These are phyloP conservation scores for Picochlorum sp. DNA, from an alignment of 139 green algal species.

Conservation along the genomic window DNA sequence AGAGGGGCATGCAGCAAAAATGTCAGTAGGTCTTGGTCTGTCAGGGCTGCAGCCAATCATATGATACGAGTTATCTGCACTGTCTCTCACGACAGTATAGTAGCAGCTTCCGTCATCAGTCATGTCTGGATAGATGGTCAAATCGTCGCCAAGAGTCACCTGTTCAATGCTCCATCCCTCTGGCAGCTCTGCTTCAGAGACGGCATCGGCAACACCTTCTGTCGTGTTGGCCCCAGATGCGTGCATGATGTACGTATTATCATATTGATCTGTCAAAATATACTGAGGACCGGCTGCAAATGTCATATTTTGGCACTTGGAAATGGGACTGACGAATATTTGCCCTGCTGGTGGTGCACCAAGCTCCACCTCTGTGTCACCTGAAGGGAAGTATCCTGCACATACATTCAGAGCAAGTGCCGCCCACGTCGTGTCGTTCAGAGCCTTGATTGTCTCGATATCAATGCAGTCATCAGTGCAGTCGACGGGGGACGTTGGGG, in stretches of 20 bases:
- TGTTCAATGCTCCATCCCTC: slow-evolving; percentile 8
- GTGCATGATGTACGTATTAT: slow-evolving; percentile 15
- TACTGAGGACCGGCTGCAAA: neutral
- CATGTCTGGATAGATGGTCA: slow-evolving; percentile 11
- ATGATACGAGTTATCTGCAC: slow-evolving; percentile 11
- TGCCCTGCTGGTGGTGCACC: slow-evolving; percentile 2
- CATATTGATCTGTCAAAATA: slow-evolving; percentile 5
- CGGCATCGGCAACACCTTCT: neutral
- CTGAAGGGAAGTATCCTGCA: neutral
- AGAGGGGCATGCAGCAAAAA: slow-evolving; percentile 1
- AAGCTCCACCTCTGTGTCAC: neutral
- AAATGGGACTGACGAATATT: neutral
- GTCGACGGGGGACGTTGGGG: neutral
- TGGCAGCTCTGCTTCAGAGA: slow-evolving; percentile 1
- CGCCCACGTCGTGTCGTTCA: slow-evolving; percentile 7
- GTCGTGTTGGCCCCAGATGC: slow-evolving; percentile 9
- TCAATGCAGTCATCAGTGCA: slow-evolving; percentile 3
- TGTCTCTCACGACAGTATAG: slow-evolving; percentile 8
- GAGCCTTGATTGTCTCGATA: neutral
- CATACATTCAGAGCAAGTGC: slow-evolving; percentile 2
- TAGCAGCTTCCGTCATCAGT: slow-evolving; percentile 7
- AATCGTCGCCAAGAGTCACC: neutral
- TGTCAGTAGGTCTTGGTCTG: neutral
- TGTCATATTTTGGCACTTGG: slow-evolving; percentile 15
- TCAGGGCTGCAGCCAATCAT: slow-evolving; percentile 4